Percentiles rank a stretch among this genome's conserved stretches.
phyloP scores from a whole-genome alignment of 148 eudicot genomes.

The Spergularia marina region DNA sequence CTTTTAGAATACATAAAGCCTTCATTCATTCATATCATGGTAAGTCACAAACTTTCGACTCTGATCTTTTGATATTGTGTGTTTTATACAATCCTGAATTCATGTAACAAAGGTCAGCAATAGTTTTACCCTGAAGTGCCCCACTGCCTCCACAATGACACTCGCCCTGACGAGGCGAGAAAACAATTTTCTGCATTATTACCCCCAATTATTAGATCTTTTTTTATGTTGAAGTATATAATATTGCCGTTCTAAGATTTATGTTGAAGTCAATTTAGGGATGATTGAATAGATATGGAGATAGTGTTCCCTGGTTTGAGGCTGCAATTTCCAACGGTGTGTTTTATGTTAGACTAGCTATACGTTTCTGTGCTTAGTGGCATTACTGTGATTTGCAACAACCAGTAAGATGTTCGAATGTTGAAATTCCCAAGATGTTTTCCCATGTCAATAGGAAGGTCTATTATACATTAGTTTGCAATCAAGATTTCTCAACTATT shows the following conservation, averaged over 20 bases:
- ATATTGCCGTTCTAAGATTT: not conserved
- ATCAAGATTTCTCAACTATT: not conserved
- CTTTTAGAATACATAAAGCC: constrained; percentile 83
- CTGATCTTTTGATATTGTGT: not conserved
- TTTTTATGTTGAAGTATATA: not conserved
- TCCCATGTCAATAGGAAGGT: not conserved
- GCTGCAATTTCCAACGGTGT: constrained; percentile 6
- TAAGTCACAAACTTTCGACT: constrained; percentile 31
- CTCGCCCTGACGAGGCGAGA: not conserved
- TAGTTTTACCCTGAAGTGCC: not conserved
- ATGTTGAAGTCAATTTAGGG: not conserved
- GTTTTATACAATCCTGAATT: not conserved
- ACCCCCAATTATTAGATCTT: not conserved
- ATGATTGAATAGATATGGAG: not conserved
- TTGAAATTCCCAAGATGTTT: not conserved
- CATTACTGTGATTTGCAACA: not conserved
- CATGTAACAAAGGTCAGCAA: not conserved
- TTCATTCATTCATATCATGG: constrained; percentile 83
- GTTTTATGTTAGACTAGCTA: not conserved
- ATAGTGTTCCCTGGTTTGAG: not conserved
- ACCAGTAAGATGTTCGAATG: not conserved
- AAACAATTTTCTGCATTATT: not conserved
- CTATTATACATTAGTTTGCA: not conserved
- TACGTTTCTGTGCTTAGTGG: not conserved
- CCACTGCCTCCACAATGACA: not conserved